phyloP scores from a whole-genome alignment of 1,284 basidiomycete genomes.

The Cryptococcus maquisensis region DNA sequence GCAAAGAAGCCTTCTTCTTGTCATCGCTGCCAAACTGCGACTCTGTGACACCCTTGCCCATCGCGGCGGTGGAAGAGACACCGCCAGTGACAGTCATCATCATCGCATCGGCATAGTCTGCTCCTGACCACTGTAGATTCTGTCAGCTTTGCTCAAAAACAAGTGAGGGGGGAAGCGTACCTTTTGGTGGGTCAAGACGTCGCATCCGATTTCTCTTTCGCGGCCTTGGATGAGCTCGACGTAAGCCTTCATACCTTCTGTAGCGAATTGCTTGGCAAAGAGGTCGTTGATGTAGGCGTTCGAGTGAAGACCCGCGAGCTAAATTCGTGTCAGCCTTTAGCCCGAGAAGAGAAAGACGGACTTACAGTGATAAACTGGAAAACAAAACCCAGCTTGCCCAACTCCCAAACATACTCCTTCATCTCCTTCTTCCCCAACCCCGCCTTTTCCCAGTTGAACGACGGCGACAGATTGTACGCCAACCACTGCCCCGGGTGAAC shows the following conservation, averaged over 20 bases:
- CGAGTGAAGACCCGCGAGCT: conserved; percentile 94
- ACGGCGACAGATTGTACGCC: conserved; percentile 88
- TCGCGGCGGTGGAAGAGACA: conserved; percentile 88
- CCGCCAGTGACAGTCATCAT: conserved; percentile 94
- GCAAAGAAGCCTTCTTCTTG: conserved; percentile 20
- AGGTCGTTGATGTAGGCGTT: conserved; percentile 95
- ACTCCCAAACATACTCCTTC: conserved; percentile 85
- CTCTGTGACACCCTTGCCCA: conserved; percentile 93
- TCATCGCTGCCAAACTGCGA: conserved; percentile 62
- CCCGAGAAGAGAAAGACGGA: conserved; percentile 11
- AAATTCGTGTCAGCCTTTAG: conserved; percentile 1
- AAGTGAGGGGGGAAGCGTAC: conserved; percentile 47
- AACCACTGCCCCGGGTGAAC: conserved; percentile 83
- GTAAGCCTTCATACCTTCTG: conserved; percentile 68
- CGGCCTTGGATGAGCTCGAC: conserved; percentile 61
- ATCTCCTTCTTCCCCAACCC: conserved; percentile 81
- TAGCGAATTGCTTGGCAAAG: conserved; percentile 81
- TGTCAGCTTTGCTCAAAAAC: conserved; percentile 15
- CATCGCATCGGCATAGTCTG: conserved; percentile 84
- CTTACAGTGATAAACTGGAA: conserved; percentile 98
- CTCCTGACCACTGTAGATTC: conserved; percentile 75
- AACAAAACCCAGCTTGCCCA: conserved; percentile 47
- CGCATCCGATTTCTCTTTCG: conserved; percentile 85
- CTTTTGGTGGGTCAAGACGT: conserved; percentile 66
- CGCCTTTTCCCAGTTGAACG: conserved; percentile 81